Evolutionary conservation across 345 rosid genomes (phyloP).

Genomic region (Syzygium aqueum): DNA sequence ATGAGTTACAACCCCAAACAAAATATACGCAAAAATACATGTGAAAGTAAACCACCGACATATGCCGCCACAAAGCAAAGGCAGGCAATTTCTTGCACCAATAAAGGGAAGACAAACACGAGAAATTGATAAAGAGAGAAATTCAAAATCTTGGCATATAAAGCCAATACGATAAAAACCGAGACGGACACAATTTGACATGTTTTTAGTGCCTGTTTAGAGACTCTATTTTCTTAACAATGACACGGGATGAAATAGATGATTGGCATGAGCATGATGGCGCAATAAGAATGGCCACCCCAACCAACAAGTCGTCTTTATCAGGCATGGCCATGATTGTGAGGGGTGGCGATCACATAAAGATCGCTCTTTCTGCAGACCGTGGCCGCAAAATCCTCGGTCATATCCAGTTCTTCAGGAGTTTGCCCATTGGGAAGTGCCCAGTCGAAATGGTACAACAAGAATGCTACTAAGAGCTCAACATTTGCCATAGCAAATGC

Average conservation of each 20-base stretch:
- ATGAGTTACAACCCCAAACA: no score
- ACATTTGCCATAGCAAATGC: background rate
- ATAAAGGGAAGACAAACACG: background rate
- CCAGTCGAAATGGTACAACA: constrained; percentile 6
- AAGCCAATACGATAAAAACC: background rate
- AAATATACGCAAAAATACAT: no score
- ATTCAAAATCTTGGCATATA: background rate
- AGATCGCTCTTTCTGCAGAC: background rate
- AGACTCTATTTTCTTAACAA: background rate
- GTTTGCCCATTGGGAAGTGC: background rate
- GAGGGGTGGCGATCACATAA: background rate
- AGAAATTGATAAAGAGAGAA: background rate
- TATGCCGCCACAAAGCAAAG: background rate
- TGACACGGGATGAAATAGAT: background rate
- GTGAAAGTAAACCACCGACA: no score
- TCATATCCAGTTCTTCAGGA: constrained; percentile 2
- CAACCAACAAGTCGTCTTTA: background rate
- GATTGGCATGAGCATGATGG: background rate
- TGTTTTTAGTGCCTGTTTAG: background rate
- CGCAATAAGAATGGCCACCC: background rate
- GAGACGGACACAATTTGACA: background rate
- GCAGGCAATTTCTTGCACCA: background rate
- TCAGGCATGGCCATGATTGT: background rate
- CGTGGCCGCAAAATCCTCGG: background rate
- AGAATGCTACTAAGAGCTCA: constrained; percentile 2